Evolutionary conservation across 164 flowering plant species (phyloP), one percentile per base, ranked within the genome.

Genomic region (Vitis rupestris): DNA sequence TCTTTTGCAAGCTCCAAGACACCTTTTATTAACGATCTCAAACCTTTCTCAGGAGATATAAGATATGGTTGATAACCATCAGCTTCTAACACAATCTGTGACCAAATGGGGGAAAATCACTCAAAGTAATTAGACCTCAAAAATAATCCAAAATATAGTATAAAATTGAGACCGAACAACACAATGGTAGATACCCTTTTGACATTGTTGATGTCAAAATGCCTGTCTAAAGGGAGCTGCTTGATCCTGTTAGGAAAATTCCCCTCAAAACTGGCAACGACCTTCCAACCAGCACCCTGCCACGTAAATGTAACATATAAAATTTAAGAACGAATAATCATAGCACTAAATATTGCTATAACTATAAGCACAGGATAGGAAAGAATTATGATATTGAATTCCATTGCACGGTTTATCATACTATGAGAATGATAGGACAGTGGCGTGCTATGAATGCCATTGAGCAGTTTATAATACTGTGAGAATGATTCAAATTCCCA

Each of bases 11-110:
- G 78, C 81, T 93, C 99, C 52, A 96, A 81, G 47, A 96, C 98
- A 66, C 77, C 82, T 76, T 93, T 96, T 71, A 96, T 92, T 65
- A 96, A 79, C 57, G 99, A 96, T 70, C 99, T 85, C 63, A 96
- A 75, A 54, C 99, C 98, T 74, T 96, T 96, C 77, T 96, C 99
- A 5, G 99, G 99, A 73, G 99, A 96, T 70, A 96, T 96, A 69
- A 96, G 98, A 82, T 96, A 96, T 44, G 99, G 98, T 70, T 96
- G 99, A 84, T 96, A 96, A 74, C 99, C 99, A 83, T 96, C 99
- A 57, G 98, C 99, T 83, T 96, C 99, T 15, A 96, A 80, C 67
- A 96, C 99, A 78, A 96, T 84, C 99, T 96, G 83, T 59, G 55
- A 70, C 14, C 50, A 71, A 19, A n/a, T 50, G 13, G 50, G 5